Evolutionary conservation across 2,329 filamentous ascomycete genomes (phyloP).

Genomic region (Sporothrix curviconia): DNA sequence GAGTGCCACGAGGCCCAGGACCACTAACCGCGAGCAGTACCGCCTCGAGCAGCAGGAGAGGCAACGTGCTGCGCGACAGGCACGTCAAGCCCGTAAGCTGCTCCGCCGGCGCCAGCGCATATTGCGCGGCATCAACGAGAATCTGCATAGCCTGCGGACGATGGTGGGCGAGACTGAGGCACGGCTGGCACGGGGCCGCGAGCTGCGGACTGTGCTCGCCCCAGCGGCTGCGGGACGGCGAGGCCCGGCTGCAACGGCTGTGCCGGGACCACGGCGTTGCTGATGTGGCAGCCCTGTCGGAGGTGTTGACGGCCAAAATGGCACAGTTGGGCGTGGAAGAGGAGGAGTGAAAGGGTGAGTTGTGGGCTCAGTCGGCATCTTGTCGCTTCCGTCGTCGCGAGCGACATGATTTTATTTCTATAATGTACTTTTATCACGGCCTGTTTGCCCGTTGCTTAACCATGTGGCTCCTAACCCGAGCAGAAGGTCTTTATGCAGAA

Average conservation of each 20-base stretch:
- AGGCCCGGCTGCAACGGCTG: constrained; percentile 10
- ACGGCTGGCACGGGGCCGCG: constrained; percentile 4
- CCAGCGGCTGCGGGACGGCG: constrained; percentile 6
- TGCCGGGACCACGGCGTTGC: constrained; percentile 5
- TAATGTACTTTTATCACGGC: too few species aligned
- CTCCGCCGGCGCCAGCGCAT: constrained; percentile 4
- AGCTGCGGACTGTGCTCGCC: constrained; percentile 9
- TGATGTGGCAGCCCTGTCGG: neutral
- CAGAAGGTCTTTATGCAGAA: neutral
- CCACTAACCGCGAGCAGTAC: neutral
- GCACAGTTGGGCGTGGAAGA: neutral
- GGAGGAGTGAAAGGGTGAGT: neutral
- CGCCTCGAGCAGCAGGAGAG: neutral
- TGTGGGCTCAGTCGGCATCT: too few species aligned
- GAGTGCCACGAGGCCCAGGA: neutral
- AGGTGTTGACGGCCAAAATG: neutral
- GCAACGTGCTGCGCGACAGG: neutral
- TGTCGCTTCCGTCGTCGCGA: neutral
- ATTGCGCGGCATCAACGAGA: constrained; percentile 14
- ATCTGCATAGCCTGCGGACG: constrained; percentile 21
- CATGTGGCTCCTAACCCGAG: neutral
- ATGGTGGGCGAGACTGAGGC: constrained; percentile 7
- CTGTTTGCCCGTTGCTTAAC: too few species aligned
- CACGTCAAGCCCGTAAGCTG: neutral
- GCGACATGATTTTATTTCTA: too few species aligned